A percentile compares a stretch with the other conserved stretches of the same genome.
These are phyloP conservation scores for Alternaria sp. DNA, from an alignment of 2,329 filamentous ascomycete genomes.

Conservation along the genomic window DNA sequence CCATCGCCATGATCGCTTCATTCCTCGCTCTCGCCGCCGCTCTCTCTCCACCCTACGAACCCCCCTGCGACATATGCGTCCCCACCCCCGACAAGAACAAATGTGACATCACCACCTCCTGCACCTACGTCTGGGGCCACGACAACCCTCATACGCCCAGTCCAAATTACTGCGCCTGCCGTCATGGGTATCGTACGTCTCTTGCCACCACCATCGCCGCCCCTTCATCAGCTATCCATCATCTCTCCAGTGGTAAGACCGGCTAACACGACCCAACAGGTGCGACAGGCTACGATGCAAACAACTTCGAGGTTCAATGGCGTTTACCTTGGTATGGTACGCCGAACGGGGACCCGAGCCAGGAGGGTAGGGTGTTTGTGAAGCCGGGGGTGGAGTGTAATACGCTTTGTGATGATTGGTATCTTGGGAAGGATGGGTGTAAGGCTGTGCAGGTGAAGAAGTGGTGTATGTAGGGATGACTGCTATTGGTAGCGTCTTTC, in stretches of 20 bases:
- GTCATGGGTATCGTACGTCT: constrained; percentile 3
- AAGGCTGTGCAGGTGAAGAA: constrained; percentile 16
- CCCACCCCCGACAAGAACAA: constrained; percentile 30
- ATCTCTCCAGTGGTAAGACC: rapidly evolving
- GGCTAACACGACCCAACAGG: background rate
- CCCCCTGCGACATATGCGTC: background rate
- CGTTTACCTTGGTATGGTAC: constrained; percentile 3
- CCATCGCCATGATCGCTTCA: background rate
- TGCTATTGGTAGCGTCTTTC: no score
- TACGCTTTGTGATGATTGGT: constrained; percentile 19
- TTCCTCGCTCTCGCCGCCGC: background rate
- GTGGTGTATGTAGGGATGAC: background rate
- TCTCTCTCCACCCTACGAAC: background rate
- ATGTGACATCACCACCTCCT: constrained; percentile 53
- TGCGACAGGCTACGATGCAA: background rate
- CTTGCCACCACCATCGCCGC: no score
- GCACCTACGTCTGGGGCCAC: constrained; percentile 38
- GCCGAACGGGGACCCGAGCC: constrained; percentile 6
- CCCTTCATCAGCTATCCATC: no score
- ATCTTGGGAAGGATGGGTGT: constrained; percentile 24
- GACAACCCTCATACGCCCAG: background rate
- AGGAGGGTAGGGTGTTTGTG: constrained; percentile 26
- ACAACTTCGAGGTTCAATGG: background rate
- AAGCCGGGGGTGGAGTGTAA: constrained; percentile 23
- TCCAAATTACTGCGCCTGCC: constrained; percentile 1